Conservation (phyloP, 345 rosid genomes). For the Eucalyptus leucophloia region DNA sequence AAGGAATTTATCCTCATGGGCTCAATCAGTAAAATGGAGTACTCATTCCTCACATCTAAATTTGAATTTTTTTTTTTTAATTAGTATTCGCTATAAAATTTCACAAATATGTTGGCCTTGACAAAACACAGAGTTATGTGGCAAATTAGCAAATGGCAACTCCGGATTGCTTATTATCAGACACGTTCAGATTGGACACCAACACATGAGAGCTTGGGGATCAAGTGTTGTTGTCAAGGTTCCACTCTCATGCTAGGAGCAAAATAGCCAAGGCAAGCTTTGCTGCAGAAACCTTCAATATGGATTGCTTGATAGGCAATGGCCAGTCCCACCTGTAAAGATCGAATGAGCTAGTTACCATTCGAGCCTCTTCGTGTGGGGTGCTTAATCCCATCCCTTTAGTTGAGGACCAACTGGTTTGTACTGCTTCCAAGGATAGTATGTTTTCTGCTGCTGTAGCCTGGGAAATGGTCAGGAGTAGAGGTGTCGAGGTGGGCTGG, state of each 20-base stretch:
- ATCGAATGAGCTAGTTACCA: neutral
- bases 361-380: neutral
- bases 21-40: neutral
- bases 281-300: neutral
- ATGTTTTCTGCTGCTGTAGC: neutral
- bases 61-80: neutral
- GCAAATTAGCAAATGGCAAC: neutral
- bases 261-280: neutral
- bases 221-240: neutral
- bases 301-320: neutral
- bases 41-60: fast-evolving
- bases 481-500: neutral
- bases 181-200: neutral
- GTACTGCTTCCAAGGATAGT: neutral
- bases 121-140: neutral
- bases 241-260: neutral
- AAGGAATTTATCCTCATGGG: neutral
- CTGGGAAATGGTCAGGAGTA: neutral
- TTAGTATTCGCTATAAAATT: fast-evolving
- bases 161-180: neutral
- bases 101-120: neutral
- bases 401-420: neutral
- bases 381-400: neutral
- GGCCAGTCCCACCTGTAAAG: neutral
- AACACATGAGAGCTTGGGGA: neutral